A percentile compares a stretch with the other conserved stretches of the same genome.
phyloP scores from a whole-genome alignment of 2,329 filamentous ascomycete genomes.

The Arachnomyces sp. region DNA sequence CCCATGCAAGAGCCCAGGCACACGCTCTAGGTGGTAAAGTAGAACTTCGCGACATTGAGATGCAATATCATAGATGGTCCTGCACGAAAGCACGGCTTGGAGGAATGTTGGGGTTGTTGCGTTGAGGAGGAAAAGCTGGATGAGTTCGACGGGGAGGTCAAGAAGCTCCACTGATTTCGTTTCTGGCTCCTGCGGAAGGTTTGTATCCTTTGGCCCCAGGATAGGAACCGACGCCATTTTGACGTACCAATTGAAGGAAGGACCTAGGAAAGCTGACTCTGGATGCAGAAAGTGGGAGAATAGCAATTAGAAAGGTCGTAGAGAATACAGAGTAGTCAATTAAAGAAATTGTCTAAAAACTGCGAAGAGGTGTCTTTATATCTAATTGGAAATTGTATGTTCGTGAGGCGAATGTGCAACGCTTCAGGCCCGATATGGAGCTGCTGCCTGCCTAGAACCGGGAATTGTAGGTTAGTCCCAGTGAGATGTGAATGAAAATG shows the following conservation, averaged over 20 bases:
- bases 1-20: conserved; percentile 23
- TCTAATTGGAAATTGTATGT: too few species aligned
- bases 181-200: not conserved
- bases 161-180: conserved; percentile 14
- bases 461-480: too few species aligned
- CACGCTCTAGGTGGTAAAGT: conserved; percentile 27
- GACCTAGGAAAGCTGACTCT: not conserved
- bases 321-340: too few species aligned
- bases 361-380: too few species aligned
- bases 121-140: conserved; percentile 29
- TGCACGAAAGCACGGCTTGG: conserved; percentile 30
- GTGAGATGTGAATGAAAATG: too few species aligned
- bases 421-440: too few species aligned
- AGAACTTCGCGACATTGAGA: conserved; percentile 27
- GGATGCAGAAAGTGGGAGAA: not conserved
- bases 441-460: too few species aligned
- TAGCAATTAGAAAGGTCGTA: too few species aligned
- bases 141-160: conserved; percentile 35
- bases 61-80: conserved; percentile 27
- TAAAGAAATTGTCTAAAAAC: too few species aligned
- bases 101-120: conserved; percentile 29
- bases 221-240: too few species aligned
- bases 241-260: too few species aligned
- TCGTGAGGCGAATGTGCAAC: too few species aligned
- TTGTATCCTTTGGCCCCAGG: not conserved